Conservation (phyloP, 305 asterid genomes). For the Caryopteris hybrid region DNA sequence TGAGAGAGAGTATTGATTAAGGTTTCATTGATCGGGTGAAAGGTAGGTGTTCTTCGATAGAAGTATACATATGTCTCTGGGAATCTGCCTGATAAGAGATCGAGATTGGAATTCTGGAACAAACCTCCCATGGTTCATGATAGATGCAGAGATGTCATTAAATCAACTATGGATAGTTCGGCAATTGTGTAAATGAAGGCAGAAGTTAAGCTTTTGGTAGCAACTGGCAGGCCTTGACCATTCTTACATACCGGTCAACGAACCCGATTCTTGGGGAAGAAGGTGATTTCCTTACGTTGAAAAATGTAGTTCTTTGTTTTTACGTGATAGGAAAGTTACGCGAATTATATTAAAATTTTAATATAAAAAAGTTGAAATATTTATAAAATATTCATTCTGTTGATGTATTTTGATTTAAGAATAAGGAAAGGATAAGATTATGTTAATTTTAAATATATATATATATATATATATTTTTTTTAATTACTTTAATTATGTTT, state of each 20-base stretch:
- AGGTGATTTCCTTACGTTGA: conserved; percentile 22
- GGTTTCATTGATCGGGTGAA: background rate
- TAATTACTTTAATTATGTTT: too few relatives aligned
- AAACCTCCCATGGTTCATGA: too few relatives aligned
- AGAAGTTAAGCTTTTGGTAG: conserved; percentile 70
- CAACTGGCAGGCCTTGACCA: conserved; percentile 63
- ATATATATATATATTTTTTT: too few relatives aligned
- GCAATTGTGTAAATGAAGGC: conserved; percentile 74
- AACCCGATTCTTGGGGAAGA: conserved; percentile 37
- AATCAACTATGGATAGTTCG: conserved; percentile 81
- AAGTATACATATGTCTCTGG: conserved; percentile 55
- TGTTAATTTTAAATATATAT: too few relatives aligned
- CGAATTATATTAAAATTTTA: too few relatives aligned
- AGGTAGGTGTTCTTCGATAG: conserved; percentile 16
- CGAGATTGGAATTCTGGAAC: too few relatives aligned
- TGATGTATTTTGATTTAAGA: too few relatives aligned
- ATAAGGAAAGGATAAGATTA: too few relatives aligned
- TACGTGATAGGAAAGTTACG: too few relatives aligned
- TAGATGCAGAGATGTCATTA: too few relatives aligned
- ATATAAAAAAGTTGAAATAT: too few relatives aligned
- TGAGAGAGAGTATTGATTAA: conserved; percentile 44
- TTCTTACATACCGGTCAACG: conserved; percentile 69
- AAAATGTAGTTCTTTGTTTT: conserved; percentile 29
- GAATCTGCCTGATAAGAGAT: conserved; percentile 54
- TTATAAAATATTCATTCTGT: too few relatives aligned